A percentile compares a stretch with the other conserved stretches of the same genome.
These are phyloP conservation scores for Aquilaria agallochum DNA, from an alignment of 441 rosid species.

Conservation along the genomic window DNA sequence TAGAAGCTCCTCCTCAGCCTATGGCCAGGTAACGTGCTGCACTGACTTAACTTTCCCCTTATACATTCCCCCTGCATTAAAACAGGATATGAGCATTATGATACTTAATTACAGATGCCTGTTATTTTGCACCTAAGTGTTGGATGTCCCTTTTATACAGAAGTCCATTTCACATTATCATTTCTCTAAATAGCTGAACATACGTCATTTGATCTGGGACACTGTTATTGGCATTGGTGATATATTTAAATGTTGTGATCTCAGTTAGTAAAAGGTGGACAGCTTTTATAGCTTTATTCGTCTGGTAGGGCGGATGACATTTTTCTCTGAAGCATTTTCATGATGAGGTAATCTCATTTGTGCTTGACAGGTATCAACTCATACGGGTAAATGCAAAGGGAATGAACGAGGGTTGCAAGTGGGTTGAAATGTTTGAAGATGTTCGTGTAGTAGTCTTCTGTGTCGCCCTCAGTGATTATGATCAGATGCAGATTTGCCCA, in stretches of 20 bases:
- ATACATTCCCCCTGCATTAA: neutral
- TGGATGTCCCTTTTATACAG: no score
- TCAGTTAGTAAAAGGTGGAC: no score
- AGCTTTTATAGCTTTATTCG: no score
- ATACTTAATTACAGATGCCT: no score
- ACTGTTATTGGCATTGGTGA: constrained; percentile 1
- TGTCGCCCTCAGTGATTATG: constrained; percentile 81
- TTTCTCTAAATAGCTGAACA: no score
- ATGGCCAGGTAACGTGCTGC: constrained; percentile 47
- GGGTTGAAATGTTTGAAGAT: constrained; percentile 99
- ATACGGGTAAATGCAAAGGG: constrained; percentile 89
- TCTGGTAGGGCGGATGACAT: no score
- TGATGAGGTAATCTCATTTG: neutral
- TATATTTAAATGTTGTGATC: neutral
- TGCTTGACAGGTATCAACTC: constrained; percentile 66
- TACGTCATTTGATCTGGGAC: neutral
- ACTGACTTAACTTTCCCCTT: no score
- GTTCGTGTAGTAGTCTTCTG: constrained; percentile 87
- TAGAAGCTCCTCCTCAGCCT: constrained; percentile 60
- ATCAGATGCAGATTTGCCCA: constrained; percentile 53
- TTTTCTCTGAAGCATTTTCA: no score
- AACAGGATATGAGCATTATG: no score
- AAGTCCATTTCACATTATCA: no score
- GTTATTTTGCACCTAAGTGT: no score
- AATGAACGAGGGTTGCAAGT: constrained; percentile 96